Base-by-base conservation (phyloP, 75 land plant species). In the Pseudotsuga menziesii region DNA sequence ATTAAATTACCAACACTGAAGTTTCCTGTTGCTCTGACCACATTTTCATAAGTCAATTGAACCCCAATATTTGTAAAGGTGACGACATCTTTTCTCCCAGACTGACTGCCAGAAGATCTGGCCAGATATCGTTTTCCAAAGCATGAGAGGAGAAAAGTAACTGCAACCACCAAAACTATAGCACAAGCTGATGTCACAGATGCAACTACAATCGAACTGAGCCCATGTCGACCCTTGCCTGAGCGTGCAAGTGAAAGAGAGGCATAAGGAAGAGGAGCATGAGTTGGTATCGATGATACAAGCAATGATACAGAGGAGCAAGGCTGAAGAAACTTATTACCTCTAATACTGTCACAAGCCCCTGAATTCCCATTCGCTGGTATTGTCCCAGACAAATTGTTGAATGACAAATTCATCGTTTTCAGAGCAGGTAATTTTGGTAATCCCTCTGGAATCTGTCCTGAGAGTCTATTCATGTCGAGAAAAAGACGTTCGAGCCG, bases 341-440 rank as follows among this genome's bases (percentile, higher is more conserved):
- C 92, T 77, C 52, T 75, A 59, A 88, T 85, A 60, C 62, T 63
- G 23, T 83, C 64, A 72, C 90, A 84, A 26, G 79, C 44, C 23
- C 13, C 77, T 72, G 54, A 48, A 52, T 85, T 84, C 44, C 72
- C 80, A 27, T 86, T 75, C 52, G 57, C 71, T 6, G 97, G 97
- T 72, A 94, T 85, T 20, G 71, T 20, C 4, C 97, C 97, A 26
- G 97, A 92, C 36, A 94, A 81, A 64, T 92, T 90, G 81, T 94
- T 94, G 78, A 83, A 94, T 22, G 97, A 91, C 35, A 94, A 73
- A 85, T 94, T 83, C 70, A 94, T 77, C 26, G 41, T 59, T 35
- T 74, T 64, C 14, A 91, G 87, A 14, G 76, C 72, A 17, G 82
- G 27, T 48, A 94, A 83, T n/a, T 66, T 72, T 12, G 87, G 79